phyloP scores from a whole-genome alignment of 2,329 filamentous ascomycete genomes.

The Colletotrichum sp. region DNA sequence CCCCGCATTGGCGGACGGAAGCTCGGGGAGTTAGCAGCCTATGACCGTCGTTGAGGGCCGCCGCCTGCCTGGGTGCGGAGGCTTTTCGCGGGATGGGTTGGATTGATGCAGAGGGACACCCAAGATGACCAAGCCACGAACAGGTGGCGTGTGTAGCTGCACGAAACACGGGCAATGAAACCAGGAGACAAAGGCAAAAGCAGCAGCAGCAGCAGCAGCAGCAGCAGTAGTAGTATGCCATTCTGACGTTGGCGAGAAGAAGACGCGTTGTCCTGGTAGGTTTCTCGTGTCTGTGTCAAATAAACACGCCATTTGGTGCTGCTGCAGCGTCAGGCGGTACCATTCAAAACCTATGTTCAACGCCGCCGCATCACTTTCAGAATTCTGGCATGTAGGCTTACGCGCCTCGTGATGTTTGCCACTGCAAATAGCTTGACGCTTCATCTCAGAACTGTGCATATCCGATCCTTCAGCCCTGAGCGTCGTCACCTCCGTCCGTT shows the following conservation, averaged over 20 bases:
- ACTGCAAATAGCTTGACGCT: background rate
- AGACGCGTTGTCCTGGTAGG: background rate
- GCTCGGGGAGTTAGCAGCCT: background rate
- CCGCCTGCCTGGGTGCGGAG: background rate
- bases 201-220: background rate
- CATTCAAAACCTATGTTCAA: background rate
- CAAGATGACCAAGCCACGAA: background rate
- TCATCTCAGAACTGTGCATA: background rate
- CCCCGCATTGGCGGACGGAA: background rate
- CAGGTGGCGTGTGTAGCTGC: background rate
- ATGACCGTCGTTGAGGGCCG: background rate
- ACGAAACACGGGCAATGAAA: slow-evolving; percentile 7
- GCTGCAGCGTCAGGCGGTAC: background rate
- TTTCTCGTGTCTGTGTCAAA: background rate
- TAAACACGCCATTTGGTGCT: background rate
- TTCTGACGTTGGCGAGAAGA: background rate
- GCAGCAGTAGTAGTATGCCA: background rate
- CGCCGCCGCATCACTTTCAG: background rate
- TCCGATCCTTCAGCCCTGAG: background rate
- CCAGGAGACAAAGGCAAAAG: background rate
- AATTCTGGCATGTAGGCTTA: background rate
- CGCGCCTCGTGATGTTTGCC: background rate
- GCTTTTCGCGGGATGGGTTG: slow-evolving; percentile 13
- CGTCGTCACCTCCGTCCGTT: background rate
- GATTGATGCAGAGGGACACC: background rate